Evolutionary conservation across 2,329 filamentous ascomycete species (phyloP).

Genomic region (Aspergillus glaucus): DNA sequence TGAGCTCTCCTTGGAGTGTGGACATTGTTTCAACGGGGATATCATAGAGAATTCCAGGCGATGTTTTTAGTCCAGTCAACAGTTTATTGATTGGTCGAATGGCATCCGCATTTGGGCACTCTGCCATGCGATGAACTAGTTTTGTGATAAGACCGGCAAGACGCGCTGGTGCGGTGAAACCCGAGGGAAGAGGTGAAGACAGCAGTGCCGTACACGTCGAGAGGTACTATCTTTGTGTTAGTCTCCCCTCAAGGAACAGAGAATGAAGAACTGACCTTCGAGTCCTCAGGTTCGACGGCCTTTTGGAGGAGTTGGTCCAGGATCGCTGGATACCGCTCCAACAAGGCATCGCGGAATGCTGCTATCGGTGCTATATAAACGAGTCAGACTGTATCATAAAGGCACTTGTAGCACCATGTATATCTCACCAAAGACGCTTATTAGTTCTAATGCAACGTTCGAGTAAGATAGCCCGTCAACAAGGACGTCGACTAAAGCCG

Average conservation of each 20-base stretch:
- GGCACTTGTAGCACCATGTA: background rate
- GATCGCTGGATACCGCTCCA: conserved; percentile 26
- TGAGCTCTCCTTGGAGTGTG: conserved; percentile 31
- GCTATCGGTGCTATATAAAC: conserved; percentile 19
- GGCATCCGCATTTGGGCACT: conserved; percentile 25
- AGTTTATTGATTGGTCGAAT: conserved; percentile 29
- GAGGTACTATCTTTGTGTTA: conserved; percentile 18
- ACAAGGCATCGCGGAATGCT: conserved; percentile 26
- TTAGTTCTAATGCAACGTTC: conserved; percentile 44
- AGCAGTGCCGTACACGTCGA: conserved; percentile 28
- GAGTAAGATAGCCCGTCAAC: conserved; percentile 47
- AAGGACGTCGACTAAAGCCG: conserved; percentile 39
- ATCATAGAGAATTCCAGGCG: conserved; percentile 20
- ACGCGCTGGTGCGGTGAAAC: conserved; percentile 25
- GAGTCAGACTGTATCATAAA: conserved; percentile 4
- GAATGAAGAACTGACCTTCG: conserved; percentile 16
- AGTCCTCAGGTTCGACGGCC: conserved; percentile 19
- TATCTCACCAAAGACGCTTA: conserved; percentile 43
- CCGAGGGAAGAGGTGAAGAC: conserved; percentile 26
- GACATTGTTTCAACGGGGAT: conserved; percentile 29
- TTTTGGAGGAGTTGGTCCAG: conserved; percentile 31
- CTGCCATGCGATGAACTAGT: conserved; percentile 22
- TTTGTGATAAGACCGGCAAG: conserved; percentile 28
- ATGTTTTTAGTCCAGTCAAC: conserved; percentile 24
- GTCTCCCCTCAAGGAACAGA: background rate